phyloP scores from a whole-genome alignment of 768 basidiomycete species.

The Chalciporus chontae region DNA sequence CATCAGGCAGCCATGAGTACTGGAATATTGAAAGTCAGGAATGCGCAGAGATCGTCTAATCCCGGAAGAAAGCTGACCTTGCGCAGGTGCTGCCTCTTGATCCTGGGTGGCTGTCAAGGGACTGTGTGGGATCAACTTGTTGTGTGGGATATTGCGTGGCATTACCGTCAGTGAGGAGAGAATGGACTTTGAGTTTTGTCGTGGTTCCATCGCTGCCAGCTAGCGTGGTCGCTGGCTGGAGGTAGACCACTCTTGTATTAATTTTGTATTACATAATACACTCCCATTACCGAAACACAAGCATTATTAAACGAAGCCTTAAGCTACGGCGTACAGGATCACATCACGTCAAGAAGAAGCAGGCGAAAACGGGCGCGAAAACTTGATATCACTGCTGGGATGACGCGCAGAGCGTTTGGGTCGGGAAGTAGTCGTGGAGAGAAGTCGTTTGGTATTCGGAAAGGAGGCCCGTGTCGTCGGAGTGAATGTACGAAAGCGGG shows the following conservation, averaged over 20 bases:
- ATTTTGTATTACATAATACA: too few relatives aligned
- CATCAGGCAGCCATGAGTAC: conserved; percentile 91
- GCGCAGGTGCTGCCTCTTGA: conserved; percentile 51
- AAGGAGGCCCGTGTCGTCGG: conserved; percentile 4
- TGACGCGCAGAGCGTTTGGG: not conserved
- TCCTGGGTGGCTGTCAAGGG: conserved; percentile 37
- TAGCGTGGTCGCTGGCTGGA: too few relatives aligned
- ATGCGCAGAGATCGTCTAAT: not conserved
- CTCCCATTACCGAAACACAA: not conserved
- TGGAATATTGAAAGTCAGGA: conserved; percentile 24
- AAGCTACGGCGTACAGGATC: not conserved
- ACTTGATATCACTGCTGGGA: not conserved
- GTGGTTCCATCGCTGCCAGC: conserved; percentile 22
- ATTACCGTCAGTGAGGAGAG: conserved; percentile 29
- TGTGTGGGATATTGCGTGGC: not conserved
- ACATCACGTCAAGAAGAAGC: not conserved
- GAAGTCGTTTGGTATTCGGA: conserved; percentile 1
- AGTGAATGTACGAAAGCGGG: conserved; percentile 23
- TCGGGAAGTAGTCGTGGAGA: not conserved
- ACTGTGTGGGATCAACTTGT: not conserved
- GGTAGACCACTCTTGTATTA: too few relatives aligned
- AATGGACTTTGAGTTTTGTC: conserved; percentile 7
- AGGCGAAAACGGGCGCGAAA: not conserved
- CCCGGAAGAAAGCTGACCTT: conserved; percentile 34
- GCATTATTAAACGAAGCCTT: not conserved